Evolutionary conservation across 257 asterid genomes (phyloP).

Genomic region (Fraxinus quadrangulata): DNA sequence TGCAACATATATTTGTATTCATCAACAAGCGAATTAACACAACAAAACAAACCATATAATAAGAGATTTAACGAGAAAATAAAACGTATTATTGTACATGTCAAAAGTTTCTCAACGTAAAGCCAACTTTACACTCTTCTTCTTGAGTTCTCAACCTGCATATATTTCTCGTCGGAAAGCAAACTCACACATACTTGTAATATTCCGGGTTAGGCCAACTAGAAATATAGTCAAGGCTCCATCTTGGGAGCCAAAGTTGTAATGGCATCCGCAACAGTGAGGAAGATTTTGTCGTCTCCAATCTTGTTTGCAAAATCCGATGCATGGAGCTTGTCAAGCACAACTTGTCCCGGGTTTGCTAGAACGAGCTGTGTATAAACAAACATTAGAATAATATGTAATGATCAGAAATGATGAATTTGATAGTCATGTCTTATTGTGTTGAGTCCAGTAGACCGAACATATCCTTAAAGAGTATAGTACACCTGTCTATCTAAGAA

Average conservation of each 20-base stretch:
- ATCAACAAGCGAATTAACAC: not conserved
- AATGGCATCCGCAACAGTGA: conserved; percentile 73
- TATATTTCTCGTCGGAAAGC: not conserved
- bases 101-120: not conserved
- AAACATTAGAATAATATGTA: not conserved
- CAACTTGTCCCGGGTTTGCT: conserved; percentile 75
- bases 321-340: conserved; percentile 65
- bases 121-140: not conserved
- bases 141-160: not conserved
- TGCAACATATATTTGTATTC: too few relatives aligned
- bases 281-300: conserved; percentile 75
- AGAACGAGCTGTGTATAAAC: conserved; percentile 57
- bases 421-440: not conserved
- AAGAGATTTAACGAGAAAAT: not conserved
- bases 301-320: conserved; percentile 44
- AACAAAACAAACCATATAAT: not conserved
- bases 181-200: not conserved
- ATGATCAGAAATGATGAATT: not conserved
- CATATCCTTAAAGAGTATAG: not conserved
- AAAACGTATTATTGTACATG: not conserved
- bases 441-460: not conserved
- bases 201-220: not conserved
- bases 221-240: conserved; percentile 52
- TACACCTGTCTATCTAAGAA: not conserved
- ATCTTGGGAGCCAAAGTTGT: conserved; percentile 57